Conservation (phyloP, 805 yeast species). For the Candida rishiriensis region DNA sequence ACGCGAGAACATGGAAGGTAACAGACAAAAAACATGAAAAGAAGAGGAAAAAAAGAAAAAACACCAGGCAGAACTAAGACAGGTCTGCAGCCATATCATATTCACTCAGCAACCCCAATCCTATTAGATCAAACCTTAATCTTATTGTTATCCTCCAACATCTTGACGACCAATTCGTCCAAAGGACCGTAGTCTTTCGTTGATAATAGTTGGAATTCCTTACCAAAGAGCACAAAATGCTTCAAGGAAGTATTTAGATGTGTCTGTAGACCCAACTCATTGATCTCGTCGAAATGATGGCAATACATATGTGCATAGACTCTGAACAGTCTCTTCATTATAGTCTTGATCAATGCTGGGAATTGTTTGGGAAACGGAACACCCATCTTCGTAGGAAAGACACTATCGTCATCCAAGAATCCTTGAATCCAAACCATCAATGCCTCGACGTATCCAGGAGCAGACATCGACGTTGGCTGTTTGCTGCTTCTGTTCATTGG, state of each 20-base stretch:
- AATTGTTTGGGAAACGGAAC: slow-evolving; percentile 91
- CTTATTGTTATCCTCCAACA: slow-evolving; percentile 41
- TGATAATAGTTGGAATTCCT: slow-evolving; percentile 74
- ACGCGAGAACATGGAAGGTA: too few species aligned
- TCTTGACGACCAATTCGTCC: slow-evolving; percentile 70
- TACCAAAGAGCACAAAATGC: slow-evolving; percentile 84
- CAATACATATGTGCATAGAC: slow-evolving; percentile 97
- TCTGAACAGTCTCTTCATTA: slow-evolving; percentile 85
- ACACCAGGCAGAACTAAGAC: too few species aligned
- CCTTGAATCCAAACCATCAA: slow-evolving; percentile 94
- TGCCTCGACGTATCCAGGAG: slow-evolving; percentile 92
- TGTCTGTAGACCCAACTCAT: slow-evolving; percentile 87
- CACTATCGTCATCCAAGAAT: slow-evolving; percentile 83
- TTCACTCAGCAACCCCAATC: too few species aligned
- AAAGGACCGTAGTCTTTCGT: slow-evolving; percentile 89
- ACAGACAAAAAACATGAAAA: too few species aligned
- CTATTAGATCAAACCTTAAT: background rate
- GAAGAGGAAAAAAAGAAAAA: too few species aligned
- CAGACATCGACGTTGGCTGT: slow-evolving; percentile 82
- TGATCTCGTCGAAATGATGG: slow-evolving; percentile 93
- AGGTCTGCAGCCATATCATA: too few species aligned
- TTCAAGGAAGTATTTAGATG: slow-evolving; percentile 91
- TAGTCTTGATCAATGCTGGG: slow-evolving; percentile 71
- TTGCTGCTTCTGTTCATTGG: slow-evolving; percentile 45
- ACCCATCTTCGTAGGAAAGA: slow-evolving; percentile 86